Base-by-base conservation (phyloP, 768 basidiomycete genomes). In the Pholiota conissans region DNA sequence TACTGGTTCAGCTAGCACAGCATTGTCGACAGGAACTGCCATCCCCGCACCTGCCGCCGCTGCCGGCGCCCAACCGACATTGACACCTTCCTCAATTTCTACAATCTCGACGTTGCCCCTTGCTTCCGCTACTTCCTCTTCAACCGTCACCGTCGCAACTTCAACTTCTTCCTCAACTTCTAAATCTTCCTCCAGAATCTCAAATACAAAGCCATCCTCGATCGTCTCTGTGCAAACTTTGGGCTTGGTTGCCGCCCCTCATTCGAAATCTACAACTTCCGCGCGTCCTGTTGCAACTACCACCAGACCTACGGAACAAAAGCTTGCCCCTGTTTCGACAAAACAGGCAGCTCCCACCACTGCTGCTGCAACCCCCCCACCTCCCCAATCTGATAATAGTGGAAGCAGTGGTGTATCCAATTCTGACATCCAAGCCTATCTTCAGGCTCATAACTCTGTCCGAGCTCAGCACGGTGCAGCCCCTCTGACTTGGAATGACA, bases 381-480 rank as follows among this genome's bases (percentile, higher is more conserved):
- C 64, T 16, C 32, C 55, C 11, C 35, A 53, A 42, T 54, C 70
- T 52, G 50, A 66, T 22, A 54, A 64, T 30, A 57, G 29, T 49
- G 49, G 53, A 32, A 58, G 51, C 26, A 56, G 59, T 27, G 58
- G 57, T 27, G 51, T 67, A 22, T 75, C 79, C 28, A 69, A 69
- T 54, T 69, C 74, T 34, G 86, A 89, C 63, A 77, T 81, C 22
- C 63, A 78, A 34, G 69, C 74, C 3, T 89, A 85, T 63, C 76
- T 93, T 37, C 57, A 68, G 7, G 79, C 73, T 9, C 90, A 91
- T 74, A 93, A 92, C 74, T 66, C 71, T 0, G 66, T 85, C 62
- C 81, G 90, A 26, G 76, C 81, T 2, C 68, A 79, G 55, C 87
- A 91, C 65, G 88, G 87, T 39, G 92, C 91, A 18, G 47, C 68